phyloP scores from a whole-genome alignment of 1,139 yeast species.

The Kurtzmaniella quercitrusa region DNA sequence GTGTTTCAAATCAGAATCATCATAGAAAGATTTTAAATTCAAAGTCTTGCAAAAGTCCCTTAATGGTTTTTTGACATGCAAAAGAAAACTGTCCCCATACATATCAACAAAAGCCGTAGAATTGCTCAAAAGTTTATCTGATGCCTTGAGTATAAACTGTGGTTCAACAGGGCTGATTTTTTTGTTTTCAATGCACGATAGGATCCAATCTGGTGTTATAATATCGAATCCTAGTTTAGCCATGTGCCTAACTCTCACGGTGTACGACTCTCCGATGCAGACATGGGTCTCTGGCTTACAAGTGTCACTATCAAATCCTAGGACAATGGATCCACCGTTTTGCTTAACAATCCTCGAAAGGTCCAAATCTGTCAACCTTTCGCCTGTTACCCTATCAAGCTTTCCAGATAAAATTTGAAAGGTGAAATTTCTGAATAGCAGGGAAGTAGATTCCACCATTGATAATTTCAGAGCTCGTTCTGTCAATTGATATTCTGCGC shows the following conservation, averaged over 20 bases:
- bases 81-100: conserved; percentile 52
- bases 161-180: conserved; percentile 57
- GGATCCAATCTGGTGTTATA: conserved; percentile 65
- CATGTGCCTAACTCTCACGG: conserved; percentile 43
- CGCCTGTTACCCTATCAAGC: conserved; percentile 18
- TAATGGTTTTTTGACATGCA: conserved; percentile 14
- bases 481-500: conserved; percentile 11
- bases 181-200: conserved; percentile 52
- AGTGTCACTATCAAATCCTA: conserved; percentile 13
- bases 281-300: conserved; percentile 13
- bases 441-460: conserved; percentile 9
- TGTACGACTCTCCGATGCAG: conserved; percentile 46
- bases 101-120: conserved; percentile 34
- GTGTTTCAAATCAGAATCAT: conserved; percentile 9
- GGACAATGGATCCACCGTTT: conserved; percentile 47
- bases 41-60: not conserved
- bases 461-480: conserved; percentile 8
- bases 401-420: conserved; percentile 44
- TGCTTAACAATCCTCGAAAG: conserved; percentile 34
- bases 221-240: conserved; percentile 52
- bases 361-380: conserved; percentile 27
- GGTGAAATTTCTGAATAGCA: conserved; percentile 20
- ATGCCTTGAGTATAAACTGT: conserved; percentile 39
- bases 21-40: conserved; percentile 4
- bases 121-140: conserved; percentile 11